phyloP scores from a whole-genome alignment of 768 basidiomycete genomes.

The Termitomyces sp. region DNA sequence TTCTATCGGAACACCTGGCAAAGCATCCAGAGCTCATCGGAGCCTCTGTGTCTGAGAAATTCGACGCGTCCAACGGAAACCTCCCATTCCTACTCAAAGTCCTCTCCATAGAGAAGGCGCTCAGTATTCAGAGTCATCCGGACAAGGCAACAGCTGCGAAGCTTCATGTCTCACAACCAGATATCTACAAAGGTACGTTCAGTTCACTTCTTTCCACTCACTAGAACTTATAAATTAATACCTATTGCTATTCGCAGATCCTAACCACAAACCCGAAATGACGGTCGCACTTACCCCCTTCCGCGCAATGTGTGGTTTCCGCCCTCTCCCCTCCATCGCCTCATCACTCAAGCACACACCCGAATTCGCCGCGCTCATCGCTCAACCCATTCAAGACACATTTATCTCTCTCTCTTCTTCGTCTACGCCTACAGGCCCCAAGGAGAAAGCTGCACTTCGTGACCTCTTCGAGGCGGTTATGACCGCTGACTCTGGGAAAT shows the following conservation, averaged over 20 bases:
- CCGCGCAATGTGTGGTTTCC: constrained; percentile 88
- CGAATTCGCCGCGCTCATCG: constrained; percentile 73
- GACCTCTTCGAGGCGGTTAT: constrained; percentile 80
- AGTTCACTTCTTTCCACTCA: neutral
- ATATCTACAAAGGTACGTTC: constrained; percentile 83
- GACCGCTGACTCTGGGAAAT: constrained; percentile 54
- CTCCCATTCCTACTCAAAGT: constrained; percentile 93
- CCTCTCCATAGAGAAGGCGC: constrained; percentile 80
- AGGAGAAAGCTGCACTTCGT: constrained; percentile 60
- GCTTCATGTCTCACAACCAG: constrained; percentile 61
- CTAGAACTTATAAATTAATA: constrained; percentile 4
- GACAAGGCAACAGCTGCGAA: constrained; percentile 76
- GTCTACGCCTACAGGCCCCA: constrained; percentile 33
- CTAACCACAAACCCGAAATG: constrained; percentile 99
- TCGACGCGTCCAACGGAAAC: constrained; percentile 54
- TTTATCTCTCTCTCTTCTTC: constrained; percentile 47
- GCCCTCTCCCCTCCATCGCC: constrained; percentile 71
- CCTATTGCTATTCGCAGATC: constrained; percentile 42
- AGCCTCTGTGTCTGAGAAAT: constrained; percentile 43
- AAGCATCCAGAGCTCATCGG: constrained; percentile 69
- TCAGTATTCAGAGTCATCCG: constrained; percentile 91
- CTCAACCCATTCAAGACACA: constrained; percentile 39
- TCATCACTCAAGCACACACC: constrained; percentile 60
- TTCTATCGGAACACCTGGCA: constrained; percentile 56
- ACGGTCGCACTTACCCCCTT: constrained; percentile 94